phyloP scores from a whole-genome alignment of 805 yeast genomes.

The Wickerhamiella slavikovae region DNA sequence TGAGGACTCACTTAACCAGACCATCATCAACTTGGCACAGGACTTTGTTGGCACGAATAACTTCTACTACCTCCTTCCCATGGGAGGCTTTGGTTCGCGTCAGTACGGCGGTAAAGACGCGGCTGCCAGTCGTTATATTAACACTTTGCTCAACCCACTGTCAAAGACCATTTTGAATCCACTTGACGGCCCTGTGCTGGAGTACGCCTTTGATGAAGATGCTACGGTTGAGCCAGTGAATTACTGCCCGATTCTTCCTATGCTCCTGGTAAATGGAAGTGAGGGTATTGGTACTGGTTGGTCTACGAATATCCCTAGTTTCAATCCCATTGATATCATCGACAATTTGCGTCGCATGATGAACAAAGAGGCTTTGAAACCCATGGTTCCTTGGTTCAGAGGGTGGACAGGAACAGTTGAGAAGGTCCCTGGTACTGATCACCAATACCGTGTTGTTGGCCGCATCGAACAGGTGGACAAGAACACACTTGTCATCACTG shows the following conservation, averaged over 20 bases:
- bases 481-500: conserved; percentile 70
- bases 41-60: conserved; percentile 88
- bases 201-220: conserved; percentile 80
- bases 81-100: conserved; percentile 92
- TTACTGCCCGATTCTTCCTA: conserved; percentile 87
- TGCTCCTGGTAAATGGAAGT: conserved; percentile 84
- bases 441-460: conserved; percentile 60
- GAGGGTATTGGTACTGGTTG: conserved; percentile 99
- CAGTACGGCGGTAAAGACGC: conserved; percentile 96
- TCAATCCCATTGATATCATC: conserved; percentile 70
- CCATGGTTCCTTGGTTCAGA: conserved; percentile 81
- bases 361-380: conserved; percentile 46
- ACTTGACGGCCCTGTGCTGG: conserved; percentile 56
- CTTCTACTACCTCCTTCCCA: conserved; percentile 63
- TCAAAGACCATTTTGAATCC: conserved; percentile 62
- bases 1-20: conserved; percentile 68
- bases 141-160: conserved; percentile 59
- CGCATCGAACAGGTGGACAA: conserved; percentile 62
- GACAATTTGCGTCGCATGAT: conserved; percentile 51
- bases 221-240: conserved; percentile 87
- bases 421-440: conserved; percentile 27
- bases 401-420: conserved; percentile 86
- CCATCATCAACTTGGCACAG: conserved; percentile 88
- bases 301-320: conserved; percentile 85
- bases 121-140: conserved; percentile 94